Conservation (phyloP, 306 rosid species). For the Vigna nakashimae region DNA sequence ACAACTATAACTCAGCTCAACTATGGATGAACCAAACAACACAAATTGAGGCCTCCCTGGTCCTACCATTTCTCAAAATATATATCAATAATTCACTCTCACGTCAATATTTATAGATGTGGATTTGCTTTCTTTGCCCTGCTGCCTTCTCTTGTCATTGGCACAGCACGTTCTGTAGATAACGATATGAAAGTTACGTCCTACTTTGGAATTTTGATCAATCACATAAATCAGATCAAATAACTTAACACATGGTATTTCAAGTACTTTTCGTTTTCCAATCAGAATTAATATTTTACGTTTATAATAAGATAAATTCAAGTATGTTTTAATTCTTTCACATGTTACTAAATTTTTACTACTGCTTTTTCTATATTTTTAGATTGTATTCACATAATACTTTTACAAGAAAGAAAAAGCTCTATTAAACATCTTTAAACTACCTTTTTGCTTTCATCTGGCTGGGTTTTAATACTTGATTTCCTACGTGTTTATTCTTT, state of each 20-base stretch:
- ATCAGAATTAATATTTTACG: not conserved
- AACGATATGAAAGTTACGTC: not conserved
- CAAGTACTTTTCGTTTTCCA: not conserved
- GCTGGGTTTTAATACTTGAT: not conserved
- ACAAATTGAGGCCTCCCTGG: slow-evolving; percentile 84
- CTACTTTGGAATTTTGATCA: not conserved
- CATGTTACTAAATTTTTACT: too few species aligned
- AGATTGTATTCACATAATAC: too few species aligned
- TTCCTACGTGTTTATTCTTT: not conserved
- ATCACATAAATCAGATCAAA: not conserved
- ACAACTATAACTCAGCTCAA: slow-evolving; percentile 60
- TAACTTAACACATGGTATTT: not conserved
- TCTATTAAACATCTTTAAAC: too few species aligned
- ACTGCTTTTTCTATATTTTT: too few species aligned
- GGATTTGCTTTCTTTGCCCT: slow-evolving; percentile 13
- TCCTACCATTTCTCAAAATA: slow-evolving; percentile 71
- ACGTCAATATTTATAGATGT: slow-evolving; percentile 6
- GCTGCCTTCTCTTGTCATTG: not conserved
- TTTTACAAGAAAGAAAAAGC: too few species aligned
- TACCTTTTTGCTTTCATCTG: too few species aligned
- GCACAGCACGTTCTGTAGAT: slow-evolving; percentile 7
- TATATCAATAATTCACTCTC: not conserved
- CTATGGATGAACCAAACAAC: slow-evolving; percentile 89
- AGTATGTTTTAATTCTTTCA: too few species aligned
- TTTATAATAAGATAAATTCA: too few species aligned